These are phyloP conservation scores for Kwoniella europaea DNA, from an alignment of 768 basidiomycete species.

Conservation along the genomic window DNA sequence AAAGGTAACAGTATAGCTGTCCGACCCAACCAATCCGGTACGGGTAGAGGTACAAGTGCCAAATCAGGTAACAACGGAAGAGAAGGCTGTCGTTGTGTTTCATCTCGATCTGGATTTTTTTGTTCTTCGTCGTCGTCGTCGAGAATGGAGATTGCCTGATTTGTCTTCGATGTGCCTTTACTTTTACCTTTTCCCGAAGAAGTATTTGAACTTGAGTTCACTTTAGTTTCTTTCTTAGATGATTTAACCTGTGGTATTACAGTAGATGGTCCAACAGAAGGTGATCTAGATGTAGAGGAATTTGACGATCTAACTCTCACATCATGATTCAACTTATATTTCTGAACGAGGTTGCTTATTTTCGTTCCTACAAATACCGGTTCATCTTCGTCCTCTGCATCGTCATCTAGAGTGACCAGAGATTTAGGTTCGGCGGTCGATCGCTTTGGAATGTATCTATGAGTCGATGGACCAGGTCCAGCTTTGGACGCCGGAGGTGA, in stretches of 20 bases:
- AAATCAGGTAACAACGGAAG: constrained; percentile 26
- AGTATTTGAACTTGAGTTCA: not conserved
- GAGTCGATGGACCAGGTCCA: constrained; percentile 7
- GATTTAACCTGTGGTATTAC: not conserved
- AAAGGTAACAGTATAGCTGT: constrained; percentile 30
- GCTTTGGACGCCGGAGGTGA: not conserved
- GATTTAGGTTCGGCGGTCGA: not conserved
- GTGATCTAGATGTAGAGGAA: constrained; percentile 2
- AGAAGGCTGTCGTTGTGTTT: not conserved
- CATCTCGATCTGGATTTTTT: too few species aligned
- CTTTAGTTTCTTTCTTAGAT: not conserved
- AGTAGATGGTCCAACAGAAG: not conserved
- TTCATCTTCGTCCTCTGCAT: constrained; percentile 32
- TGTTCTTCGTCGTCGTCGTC: too few species aligned
- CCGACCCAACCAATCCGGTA: constrained; percentile 42
- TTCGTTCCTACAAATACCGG: constrained; percentile 32
- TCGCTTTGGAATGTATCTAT: not conserved
- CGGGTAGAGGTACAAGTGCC: constrained; percentile 24
- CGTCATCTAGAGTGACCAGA: not conserved
- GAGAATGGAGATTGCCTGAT: not conserved
- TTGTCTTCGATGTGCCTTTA: not conserved
- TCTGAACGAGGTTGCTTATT: constrained; percentile 12
- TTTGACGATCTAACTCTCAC: not conserved
- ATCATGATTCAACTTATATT: constrained; percentile 22
- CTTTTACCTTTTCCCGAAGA: constrained; percentile 1